A percentile compares a stretch with the other conserved stretches of the same genome.
Conservation (phyloP, 2,329 filamentous ascomycete species). For the Cytospora chrysosperma region DNA sequence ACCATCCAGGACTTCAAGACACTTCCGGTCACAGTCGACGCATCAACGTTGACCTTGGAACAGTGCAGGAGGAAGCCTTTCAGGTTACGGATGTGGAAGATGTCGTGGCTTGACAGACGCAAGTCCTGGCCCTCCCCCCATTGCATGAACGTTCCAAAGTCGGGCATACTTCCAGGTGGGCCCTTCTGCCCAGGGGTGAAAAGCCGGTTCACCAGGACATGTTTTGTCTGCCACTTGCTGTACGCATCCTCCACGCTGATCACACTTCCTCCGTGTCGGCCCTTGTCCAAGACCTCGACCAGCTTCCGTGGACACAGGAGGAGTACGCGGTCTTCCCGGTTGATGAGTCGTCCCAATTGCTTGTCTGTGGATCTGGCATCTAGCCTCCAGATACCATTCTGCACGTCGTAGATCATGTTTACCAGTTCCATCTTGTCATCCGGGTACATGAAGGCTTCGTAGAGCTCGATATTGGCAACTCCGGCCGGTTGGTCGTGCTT, state of each 20-base stretch:
- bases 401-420: background rate
- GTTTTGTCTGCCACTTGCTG: background rate
- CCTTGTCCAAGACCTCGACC: background rate
- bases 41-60: background rate
- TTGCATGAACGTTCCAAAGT: background rate
- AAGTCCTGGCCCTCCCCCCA: background rate
- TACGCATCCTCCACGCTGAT: background rate
- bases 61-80: background rate
- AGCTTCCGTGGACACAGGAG: background rate
- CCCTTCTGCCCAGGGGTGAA: background rate
- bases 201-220: background rate
- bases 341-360: background rate
- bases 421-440: background rate
- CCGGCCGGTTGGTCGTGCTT: background rate
- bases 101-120: background rate
- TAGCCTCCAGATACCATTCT: background rate
- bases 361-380: background rate
- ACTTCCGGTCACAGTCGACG: background rate
- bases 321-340: background rate
- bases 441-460: background rate
- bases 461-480: background rate
- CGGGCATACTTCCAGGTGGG: background rate
- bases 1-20: constrained; percentile 3
- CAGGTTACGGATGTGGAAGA: constrained; percentile 1
- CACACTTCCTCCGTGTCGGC: background rate